These are phyloP conservation scores for Auxenochlorella pyrenoidosa DNA, from an alignment of 139 green algal genomes.

Conservation along the genomic window DNA sequence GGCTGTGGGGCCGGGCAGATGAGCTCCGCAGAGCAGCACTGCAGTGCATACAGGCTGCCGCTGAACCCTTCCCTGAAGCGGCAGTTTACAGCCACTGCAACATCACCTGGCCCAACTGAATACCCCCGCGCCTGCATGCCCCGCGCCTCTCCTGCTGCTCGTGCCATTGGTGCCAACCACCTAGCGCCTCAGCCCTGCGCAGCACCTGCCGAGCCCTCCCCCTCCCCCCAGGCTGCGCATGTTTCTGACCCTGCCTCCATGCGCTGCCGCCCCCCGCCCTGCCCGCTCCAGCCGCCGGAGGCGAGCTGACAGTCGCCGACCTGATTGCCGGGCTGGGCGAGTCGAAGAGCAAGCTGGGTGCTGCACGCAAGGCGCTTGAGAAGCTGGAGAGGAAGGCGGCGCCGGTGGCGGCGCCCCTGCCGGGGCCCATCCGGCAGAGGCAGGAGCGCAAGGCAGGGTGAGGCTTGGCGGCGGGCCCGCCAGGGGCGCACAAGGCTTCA, in stretches of 20 bases:
- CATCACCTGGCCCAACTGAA: not conserved
- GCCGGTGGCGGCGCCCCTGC: constrained; percentile 71
- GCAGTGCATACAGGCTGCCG: constrained; percentile 40
- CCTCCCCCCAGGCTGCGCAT: too few species aligned
- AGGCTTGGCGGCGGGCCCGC: too few species aligned
- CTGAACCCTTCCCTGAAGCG: not conserved
- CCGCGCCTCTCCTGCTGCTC: not conserved
- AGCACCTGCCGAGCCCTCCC: not conserved
- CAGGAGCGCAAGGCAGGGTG: constrained; percentile 82
- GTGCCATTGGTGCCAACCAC: too few species aligned
- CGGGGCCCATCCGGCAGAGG: constrained; percentile 65
- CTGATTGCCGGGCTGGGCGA: constrained; percentile 70
- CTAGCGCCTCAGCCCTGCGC: too few species aligned
- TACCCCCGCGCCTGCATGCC: not conserved
- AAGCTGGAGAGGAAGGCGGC: constrained; percentile 58
- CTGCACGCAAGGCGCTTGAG: constrained; percentile 72
- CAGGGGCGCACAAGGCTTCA: too few species aligned
- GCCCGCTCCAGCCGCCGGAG: constrained; percentile 18
- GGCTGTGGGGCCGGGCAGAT: constrained; percentile 46
- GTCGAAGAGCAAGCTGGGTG: constrained; percentile 52
- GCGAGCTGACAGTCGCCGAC: constrained; percentile 76
- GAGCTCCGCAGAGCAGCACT: constrained; percentile 42
- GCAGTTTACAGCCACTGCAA: constrained; percentile 30
- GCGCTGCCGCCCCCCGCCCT: not conserved
- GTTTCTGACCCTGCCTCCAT: too few species aligned